Percentiles rank a stretch among this genome's conserved stretches.
Evolutionary conservation across 2,329 filamentous ascomycete species (phyloP).

Genomic region (Biscogniauxia sp.): DNA sequence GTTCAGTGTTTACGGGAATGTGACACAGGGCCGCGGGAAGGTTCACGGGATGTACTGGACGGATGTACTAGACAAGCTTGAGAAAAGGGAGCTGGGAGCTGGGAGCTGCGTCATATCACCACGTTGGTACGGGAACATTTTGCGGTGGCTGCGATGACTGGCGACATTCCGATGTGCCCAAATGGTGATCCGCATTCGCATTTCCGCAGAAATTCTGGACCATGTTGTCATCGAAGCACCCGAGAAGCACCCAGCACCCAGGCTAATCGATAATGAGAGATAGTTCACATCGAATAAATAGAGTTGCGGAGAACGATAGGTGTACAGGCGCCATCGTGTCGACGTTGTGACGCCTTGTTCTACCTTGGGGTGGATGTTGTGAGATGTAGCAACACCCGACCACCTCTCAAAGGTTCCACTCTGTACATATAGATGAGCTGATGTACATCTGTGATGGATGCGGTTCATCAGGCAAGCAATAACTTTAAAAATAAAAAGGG

Average conservation of each 20-base stretch:
- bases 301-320: neutral
- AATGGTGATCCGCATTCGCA: slow-evolving; percentile 30
- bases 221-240: slow-evolving; percentile 3
- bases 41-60: slow-evolving; percentile 8
- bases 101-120: slow-evolving; percentile 27
- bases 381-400: too few relatives aligned
- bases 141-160: slow-evolving; percentile 19
- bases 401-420: too few relatives aligned
- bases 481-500: neutral
- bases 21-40: slow-evolving; percentile 25
- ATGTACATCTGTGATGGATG: neutral
- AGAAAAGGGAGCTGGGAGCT: too few relatives aligned
- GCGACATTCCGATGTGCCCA: slow-evolving; percentile 29
- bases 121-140: slow-evolving; percentile 13
- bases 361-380: neutral
- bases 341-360: neutral
- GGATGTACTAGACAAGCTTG: neutral
- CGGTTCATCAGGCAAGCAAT: neutral
- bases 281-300: neutral
- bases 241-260: neutral
- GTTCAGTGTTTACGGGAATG: slow-evolving; percentile 21
- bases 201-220: slow-evolving; percentile 17
- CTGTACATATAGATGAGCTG: too few relatives aligned
- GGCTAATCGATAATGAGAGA: neutral
- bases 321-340: too few relatives aligned